Conservation (phyloP, 192 early-diverging fungal species). For the Podila epigama region DNA sequence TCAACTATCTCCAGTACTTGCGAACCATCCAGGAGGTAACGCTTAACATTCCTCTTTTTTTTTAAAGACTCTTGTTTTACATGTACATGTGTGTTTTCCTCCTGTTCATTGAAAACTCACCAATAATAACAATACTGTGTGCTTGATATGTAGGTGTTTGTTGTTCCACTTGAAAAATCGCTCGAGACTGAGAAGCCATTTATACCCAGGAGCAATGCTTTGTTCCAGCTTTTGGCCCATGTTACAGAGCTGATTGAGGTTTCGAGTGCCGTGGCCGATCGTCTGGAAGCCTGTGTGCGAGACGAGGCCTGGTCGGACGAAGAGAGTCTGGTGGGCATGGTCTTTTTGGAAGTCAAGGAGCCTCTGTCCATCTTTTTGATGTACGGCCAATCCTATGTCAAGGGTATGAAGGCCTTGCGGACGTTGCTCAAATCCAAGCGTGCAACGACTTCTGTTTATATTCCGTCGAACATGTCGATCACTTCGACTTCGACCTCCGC, state of each 20-base stretch:
- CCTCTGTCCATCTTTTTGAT: slow-evolving; percentile 43
- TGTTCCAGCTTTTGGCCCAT: slow-evolving; percentile 37
- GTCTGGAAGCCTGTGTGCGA: slow-evolving; percentile 31
- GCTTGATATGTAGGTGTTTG: too few relatives aligned
- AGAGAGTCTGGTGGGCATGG: slow-evolving; percentile 25
- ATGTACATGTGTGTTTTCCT: background rate
- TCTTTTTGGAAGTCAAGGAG: slow-evolving; percentile 45
- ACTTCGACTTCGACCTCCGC: background rate
- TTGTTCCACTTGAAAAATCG: slow-evolving; percentile 28
- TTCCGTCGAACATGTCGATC: background rate
- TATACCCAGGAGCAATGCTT: slow-evolving; percentile 37
- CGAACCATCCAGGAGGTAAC: slow-evolving; percentile 56
- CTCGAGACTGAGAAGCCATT: slow-evolving; percentile 39
- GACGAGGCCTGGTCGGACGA: slow-evolving; percentile 45
- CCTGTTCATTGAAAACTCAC: too few relatives aligned
- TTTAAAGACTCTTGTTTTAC: background rate
- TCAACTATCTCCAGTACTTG: slow-evolving; percentile 58
- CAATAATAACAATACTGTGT: too few relatives aligned
- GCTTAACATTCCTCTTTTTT: background rate
- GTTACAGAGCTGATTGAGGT: slow-evolving; percentile 17
- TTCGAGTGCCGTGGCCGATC: slow-evolving; percentile 10
- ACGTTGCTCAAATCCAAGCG: slow-evolving; percentile 39
- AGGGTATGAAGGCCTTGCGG: slow-evolving; percentile 45
- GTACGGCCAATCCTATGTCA: slow-evolving; percentile 48
- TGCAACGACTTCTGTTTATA: background rate